Evolutionary conservation across 2,329 filamentous ascomycete genomes (phyloP).

Genomic region (Epichloe aotearoae): DNA sequence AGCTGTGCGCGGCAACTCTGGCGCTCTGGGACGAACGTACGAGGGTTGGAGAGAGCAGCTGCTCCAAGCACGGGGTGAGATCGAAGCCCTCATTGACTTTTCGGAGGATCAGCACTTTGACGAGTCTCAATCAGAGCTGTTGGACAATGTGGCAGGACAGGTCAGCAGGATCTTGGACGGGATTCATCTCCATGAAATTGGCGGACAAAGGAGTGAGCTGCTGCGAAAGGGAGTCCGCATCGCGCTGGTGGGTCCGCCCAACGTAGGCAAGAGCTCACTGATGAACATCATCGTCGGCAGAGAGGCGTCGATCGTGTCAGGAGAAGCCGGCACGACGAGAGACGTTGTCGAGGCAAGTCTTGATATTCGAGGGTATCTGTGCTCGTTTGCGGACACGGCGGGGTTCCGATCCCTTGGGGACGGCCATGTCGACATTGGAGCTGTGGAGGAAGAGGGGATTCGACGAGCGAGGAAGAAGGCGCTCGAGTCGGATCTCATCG

Average conservation of each 20-base stretch:
- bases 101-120: conserved; percentile 96
- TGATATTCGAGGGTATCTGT: conserved; percentile 80
- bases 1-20: conserved; percentile 66
- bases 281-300: conserved; percentile 82
- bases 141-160: conserved; percentile 54
- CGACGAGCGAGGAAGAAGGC: conserved; percentile 72
- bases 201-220: conserved; percentile 71
- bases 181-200: conserved; percentile 58
- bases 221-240: conserved; percentile 75
- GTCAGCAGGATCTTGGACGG: conserved; percentile 46
- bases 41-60: conserved; percentile 69
- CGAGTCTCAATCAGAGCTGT: conserved; percentile 61
- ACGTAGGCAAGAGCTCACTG: conserved; percentile 88
- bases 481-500: conserved; percentile 68
- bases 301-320: conserved; percentile 89
- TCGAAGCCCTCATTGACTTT: conserved; percentile 95
- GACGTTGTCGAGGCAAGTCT: conserved; percentile 88
- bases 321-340: conserved; percentile 83
- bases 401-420: conserved; percentile 51
- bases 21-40: conserved; percentile 59
- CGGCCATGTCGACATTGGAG: conserved; percentile 38
- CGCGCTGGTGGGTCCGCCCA: conserved; percentile 79
- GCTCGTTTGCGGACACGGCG: conserved; percentile 90
- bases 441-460: conserved; percentile 82
- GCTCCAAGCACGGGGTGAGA: conserved; percentile 70